Conservation (phyloP, 2,329 filamentous ascomycete species). For the Hymenoscyphus albidus region DNA sequence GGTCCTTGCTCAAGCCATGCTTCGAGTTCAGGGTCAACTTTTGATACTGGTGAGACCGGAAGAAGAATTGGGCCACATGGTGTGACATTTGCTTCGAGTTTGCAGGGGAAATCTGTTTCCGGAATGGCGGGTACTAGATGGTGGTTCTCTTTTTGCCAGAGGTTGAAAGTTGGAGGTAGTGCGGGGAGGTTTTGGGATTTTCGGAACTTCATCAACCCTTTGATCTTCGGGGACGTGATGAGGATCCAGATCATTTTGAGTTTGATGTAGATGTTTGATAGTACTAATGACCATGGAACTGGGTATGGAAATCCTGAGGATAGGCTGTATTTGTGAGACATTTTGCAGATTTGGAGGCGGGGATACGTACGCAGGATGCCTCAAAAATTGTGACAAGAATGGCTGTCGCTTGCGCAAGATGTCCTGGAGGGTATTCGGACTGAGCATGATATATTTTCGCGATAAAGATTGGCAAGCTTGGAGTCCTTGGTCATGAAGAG, state of each 20-base stretch:
- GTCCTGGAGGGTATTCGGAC: constrained; percentile 44
- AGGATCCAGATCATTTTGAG: constrained; percentile 30
- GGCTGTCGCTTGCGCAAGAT: constrained; percentile 41
- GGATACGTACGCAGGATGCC: constrained; percentile 38
- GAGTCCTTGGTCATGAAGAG: constrained; percentile 41
- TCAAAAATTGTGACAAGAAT: constrained; percentile 35
- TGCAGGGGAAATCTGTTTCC: constrained; percentile 36
- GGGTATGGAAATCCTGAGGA: constrained; percentile 45
- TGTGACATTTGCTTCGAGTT: constrained; percentile 40
- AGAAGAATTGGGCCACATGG: constrained; percentile 47
- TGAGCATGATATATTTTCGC: constrained; percentile 39
- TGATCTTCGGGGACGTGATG: constrained; percentile 22
- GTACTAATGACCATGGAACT: constrained; percentile 42
- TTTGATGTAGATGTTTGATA: constrained; percentile 41
- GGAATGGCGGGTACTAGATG: constrained; percentile 24
- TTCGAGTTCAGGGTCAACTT: constrained; percentile 41
- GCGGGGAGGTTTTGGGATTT: constrained; percentile 27
- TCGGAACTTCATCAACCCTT: constrained; percentile 28
- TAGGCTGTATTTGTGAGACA: constrained; percentile 34
- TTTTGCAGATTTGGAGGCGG: constrained; percentile 21
- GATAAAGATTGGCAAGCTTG: constrained; percentile 40
- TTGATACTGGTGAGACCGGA: constrained; percentile 32
- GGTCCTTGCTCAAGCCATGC: constrained; percentile 42
- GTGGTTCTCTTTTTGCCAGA: constrained; percentile 32
- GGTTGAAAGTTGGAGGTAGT: constrained; percentile 29